These are phyloP conservation scores for Anthracocystis setariae DNA, from an alignment of 1,284 basidiomycete genomes.

Conservation along the genomic window DNA sequence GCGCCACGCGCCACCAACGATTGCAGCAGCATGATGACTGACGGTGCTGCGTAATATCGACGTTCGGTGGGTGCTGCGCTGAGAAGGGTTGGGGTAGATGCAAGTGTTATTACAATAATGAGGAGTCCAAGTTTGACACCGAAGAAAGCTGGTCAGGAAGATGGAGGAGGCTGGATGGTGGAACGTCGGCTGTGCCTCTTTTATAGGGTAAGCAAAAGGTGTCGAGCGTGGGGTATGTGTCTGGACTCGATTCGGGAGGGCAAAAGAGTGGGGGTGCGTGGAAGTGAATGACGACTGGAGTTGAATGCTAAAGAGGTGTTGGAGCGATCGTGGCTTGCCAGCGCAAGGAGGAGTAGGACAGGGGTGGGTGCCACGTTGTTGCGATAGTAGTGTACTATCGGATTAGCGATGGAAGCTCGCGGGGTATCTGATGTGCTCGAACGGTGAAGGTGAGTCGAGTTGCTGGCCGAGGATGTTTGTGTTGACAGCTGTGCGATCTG, in stretches of 20 bases:
- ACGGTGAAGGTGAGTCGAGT: neutral
- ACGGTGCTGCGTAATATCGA: too few species aligned
- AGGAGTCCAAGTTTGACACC: too few species aligned
- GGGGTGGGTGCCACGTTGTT: conserved; percentile 2
- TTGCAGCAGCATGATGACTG: conserved; percentile 17
- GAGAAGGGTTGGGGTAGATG: neutral
- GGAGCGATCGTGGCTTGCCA: conserved; percentile 1
- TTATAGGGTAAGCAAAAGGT: too few species aligned
- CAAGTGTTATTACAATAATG: too few species aligned
- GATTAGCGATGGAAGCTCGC: conserved; percentile 1
- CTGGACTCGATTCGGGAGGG: too few species aligned
- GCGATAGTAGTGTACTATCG: neutral
- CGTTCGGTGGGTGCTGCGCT: neutral
- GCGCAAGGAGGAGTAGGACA: neutral
- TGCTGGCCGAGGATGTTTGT: neutral
- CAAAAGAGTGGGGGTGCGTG: too few species aligned
- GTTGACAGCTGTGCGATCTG: neutral
- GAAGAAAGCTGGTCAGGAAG: too few species aligned
- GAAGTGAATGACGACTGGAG: too few species aligned
- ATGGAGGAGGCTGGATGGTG: too few species aligned
- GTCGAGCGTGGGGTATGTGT: too few species aligned
- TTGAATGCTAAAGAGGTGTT: conserved; percentile 1
- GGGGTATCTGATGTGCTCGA: conserved; percentile 2
- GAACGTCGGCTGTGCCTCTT: too few species aligned
- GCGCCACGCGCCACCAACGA: conserved; percentile 46